Base-by-base conservation (phyloP, 2,329 filamentous ascomycete genomes). In the Ramularia endophylla region DNA sequence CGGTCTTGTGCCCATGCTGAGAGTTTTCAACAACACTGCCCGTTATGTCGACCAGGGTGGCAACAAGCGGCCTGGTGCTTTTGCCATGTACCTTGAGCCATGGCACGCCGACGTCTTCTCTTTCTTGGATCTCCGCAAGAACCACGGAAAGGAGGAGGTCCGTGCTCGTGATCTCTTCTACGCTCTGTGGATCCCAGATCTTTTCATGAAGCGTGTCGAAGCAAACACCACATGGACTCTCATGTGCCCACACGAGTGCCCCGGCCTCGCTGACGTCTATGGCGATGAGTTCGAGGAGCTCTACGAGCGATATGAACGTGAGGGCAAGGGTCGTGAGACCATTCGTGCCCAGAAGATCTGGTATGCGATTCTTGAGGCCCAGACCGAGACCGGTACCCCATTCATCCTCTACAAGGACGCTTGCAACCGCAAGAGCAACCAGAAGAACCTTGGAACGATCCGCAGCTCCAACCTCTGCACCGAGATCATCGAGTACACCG, bases 321-420 rank as follows among this genome's bases (percentile, higher is more conserved):
- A 89, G 63, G 87, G 87, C 55, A 82, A 85, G 58, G 90, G 92
- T 51, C 87, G 89, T 53, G 84, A 85, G 72, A 95, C 86, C 15
- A 74, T 98, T 62, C 92, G 94, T 69, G 92, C 92, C 17, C 92
- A 98, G 76, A 98, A 98, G 78, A 83, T 98, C 44, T 98, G 92
- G 92, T 97, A 97, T 65, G 88, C 90, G 54, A 95, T 98, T 53
- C 79, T 98, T 35, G 92, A 98, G 72, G 87, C 92, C 36, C 92
- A 98, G 73, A 97, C 90, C 25, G 92, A 98, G 80, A 98, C 92
- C 33, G 92, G 92, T 57, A 97, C 94, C 70, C 92, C 92, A 36
- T 98, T 95, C 72, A 98, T 98, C 87, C 82, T 97, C 46, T 98
- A 98, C 82, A 98, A 98, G 77, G 92, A 98, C 70, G 78, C 83